Evolutionary conservation across 345 rosid species (phyloP).

Genomic region (Eucalyptus pumila): DNA sequence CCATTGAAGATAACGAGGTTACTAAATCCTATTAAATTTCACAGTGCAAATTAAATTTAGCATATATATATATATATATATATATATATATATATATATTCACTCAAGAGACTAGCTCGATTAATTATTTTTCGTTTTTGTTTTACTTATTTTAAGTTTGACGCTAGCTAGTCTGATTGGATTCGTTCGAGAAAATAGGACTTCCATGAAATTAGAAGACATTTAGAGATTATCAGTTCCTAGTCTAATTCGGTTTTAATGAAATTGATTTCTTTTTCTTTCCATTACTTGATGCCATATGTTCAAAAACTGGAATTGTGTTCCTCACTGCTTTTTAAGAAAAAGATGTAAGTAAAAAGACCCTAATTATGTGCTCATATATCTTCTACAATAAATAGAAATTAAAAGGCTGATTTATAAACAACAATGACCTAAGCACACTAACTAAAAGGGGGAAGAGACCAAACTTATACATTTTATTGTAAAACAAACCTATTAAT

Average conservation of each 20-base stretch:
- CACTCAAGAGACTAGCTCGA: not conserved
- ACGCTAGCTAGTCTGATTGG: rapidly evolving
- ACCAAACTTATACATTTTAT: not conserved
- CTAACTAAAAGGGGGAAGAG: not conserved
- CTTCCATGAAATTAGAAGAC: not conserved
- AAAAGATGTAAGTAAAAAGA: not conserved
- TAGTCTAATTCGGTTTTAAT: rapidly evolving
- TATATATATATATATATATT: not conserved
- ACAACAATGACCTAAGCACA: not conserved
- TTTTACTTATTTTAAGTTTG: rapidly evolving
- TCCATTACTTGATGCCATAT: rapidly evolving
- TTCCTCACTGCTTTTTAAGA: too few species aligned
- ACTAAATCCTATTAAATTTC: not conserved
- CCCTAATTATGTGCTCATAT: not conserved
- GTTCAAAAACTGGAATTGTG: too few species aligned
- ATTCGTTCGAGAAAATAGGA: rapidly evolving
- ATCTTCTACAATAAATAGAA: not conserved
- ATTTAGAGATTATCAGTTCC: too few species aligned
- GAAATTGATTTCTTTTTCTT: rapidly evolving
- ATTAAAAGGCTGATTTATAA: rapidly evolving
- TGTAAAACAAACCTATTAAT: not conserved
- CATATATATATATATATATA: not conserved
- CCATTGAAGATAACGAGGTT: not conserved
- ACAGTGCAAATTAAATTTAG: not conserved
- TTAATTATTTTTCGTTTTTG: not conserved